Evolutionary conservation across 306 rosid species (phyloP), one percentile per base, ranked within the genome.

Genomic region (Castanopsis chinensis): DNA sequence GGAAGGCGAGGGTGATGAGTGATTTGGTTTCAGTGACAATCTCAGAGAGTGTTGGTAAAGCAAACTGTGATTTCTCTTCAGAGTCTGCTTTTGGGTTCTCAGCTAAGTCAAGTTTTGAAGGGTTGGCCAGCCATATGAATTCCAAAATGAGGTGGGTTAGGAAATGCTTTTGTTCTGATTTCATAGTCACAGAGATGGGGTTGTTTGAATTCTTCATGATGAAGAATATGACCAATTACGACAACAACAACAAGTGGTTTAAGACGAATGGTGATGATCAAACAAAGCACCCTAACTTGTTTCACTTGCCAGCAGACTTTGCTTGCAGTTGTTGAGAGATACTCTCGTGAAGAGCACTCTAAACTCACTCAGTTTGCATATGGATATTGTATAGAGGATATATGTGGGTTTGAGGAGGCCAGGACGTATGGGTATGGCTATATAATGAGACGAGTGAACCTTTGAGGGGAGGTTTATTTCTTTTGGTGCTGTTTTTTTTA

Each of bases 1-100:
- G 99, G 41, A 84, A 84, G 6, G 96, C 91, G 0, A 92, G 72
- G 6, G 61, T 8, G 79, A 90, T 73, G 3, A 95, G 91, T 0
- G 97, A 89, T 81, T 82, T 86, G 7, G 81, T 49, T 76, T 95
- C 95, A 0, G 64, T 23, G 5, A 84, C 1, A 17, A 91, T 72
- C 19, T 83, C 85, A 0, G 72, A 75, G 61, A 63, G 3, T 32
- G 79, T 58, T 28, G 63, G 59, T 23, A 3, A 37, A 41, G 73
- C 53, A 11, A 67, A 28, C 51, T 65, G 56, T 0, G 64, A 33
- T 25, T 63, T 81, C 68, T 83, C 85, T 30, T 75, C 71, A 0
- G 57, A 60, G 63, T 78, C 81, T 5, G 43, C 23, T 30, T 78
- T 55, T 11, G 64, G 64, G 64, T 58, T 58, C 25, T 58, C 45